A percentile compares a stretch with the other conserved stretches of the same genome.
Evolutionary conservation across 2,329 filamentous ascomycete species (phyloP).

Genomic region (Colletotrichum phormii): DNA sequence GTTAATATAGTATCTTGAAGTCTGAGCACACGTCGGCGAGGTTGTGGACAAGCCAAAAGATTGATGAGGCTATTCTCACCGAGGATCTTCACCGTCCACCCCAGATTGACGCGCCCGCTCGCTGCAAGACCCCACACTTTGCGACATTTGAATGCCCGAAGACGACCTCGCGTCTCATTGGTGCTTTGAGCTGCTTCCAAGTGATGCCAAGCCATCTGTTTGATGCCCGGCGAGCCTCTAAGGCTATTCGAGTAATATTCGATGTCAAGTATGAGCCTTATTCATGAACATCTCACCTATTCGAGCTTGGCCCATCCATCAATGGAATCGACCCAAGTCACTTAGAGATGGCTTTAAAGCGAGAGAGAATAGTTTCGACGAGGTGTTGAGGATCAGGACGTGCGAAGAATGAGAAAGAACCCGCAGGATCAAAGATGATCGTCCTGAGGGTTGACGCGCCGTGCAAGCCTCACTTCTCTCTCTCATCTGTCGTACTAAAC

Average conservation of each 20-base stretch:
- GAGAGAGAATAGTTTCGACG: not conserved
- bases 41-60: not conserved
- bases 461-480: not conserved
- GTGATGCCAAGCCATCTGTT: not conserved
- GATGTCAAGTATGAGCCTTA: not conserved
- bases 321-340: not conserved
- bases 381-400: not conserved
- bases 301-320: not conserved
- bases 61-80: not conserved
- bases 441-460: no score
- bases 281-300: not conserved
- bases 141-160: conserved; percentile 9
- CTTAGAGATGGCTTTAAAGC: no score
- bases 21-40: not conserved
- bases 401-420: not conserved
- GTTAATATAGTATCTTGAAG: not conserved
- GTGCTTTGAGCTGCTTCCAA: not conserved
- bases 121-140: conserved; percentile 11
- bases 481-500: not conserved
- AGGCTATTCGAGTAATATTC: not conserved
- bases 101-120: not conserved
- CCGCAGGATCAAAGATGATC: no score
- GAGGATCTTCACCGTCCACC: not conserved
- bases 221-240: not conserved
- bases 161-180: not conserved